These are phyloP conservation scores for Paecilomyces variotii DNA, from an alignment of 2,329 filamentous ascomycete species.

Conservation along the genomic window DNA sequence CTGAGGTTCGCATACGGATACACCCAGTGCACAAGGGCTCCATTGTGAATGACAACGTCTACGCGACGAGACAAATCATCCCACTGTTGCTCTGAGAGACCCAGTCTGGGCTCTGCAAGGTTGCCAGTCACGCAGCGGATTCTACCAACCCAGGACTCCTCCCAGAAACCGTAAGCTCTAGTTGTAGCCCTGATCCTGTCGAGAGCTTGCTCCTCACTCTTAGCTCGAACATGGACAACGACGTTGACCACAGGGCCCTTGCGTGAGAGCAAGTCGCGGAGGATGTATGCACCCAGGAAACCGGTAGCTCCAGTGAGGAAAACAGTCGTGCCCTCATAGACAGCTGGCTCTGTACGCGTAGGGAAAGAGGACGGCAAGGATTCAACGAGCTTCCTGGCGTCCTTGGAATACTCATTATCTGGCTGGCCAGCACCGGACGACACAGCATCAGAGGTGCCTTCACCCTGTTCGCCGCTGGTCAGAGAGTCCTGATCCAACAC, in stretches of 20 bases:
- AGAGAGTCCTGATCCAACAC: slow-evolving; percentile 40
- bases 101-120: slow-evolving; percentile 63
- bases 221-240: slow-evolving; percentile 67
- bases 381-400: slow-evolving; percentile 39
- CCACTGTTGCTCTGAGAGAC: slow-evolving; percentile 61
- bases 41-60: slow-evolving; percentile 75
- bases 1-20: slow-evolving; percentile 65
- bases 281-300: slow-evolving; percentile 75
- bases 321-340: slow-evolving; percentile 45
- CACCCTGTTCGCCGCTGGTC: slow-evolving; percentile 32
- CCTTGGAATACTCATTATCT: slow-evolving; percentile 44
- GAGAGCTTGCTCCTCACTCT: slow-evolving; percentile 51
- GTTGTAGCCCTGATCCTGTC: slow-evolving; percentile 60
- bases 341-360: slow-evolving; percentile 24
- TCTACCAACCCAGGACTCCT: slow-evolving; percentile 52
- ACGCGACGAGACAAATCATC: slow-evolving; percentile 55
- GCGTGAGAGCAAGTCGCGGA: slow-evolving; percentile 64
- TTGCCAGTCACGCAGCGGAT: slow-evolving; percentile 66
- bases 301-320: slow-evolving; percentile 87
- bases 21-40: slow-evolving; percentile 72
- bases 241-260: slow-evolving; percentile 50
- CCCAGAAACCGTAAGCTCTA: slow-evolving; percentile 73
- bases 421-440: slow-evolving; percentile 22
- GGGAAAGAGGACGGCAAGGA: slow-evolving; percentile 42
- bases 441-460: slow-evolving; percentile 36